Evolutionary conservation across 306 rosid species (phyloP), one percentile per base, ranked within the genome.

Genomic region (Rosa chinensis): DNA sequence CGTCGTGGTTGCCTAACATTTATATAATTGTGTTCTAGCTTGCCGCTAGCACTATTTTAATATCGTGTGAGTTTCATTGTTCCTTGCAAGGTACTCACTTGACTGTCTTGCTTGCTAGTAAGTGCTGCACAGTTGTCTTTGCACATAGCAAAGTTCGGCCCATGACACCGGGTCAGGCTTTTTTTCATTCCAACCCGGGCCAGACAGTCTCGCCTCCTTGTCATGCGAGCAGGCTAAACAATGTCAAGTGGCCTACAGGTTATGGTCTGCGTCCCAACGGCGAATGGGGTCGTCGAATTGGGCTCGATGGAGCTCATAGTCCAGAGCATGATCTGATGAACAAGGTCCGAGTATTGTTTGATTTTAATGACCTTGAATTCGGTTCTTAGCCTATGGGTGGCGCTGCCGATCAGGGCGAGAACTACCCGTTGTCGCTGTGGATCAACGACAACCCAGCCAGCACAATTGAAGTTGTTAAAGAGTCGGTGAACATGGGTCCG

Each of bases 401-500:
- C 28, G 52, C 53, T 4, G 70, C 85, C 74, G 94, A 89, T 77
- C 98, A 91, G 72, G 98, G 89, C 2, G 98, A 95, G 72, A 91
- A 85, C 73, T 98, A 95, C 35, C 98, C 98, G 13, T 89, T 95
- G 5, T 86, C 94, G 0, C 84, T 93, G 10, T 93, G 98, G 99
- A 70, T 95, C 28, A 89, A 70, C 71, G 98, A 91, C 70, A 89
- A 87, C 21, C 71, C 90, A 9, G 62, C 78, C 50, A 47, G 66
- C 78, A 79, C 72, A 44, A 58, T 85, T 5, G 75, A 78, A 7
- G 97, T 89, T 68, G 80, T 87, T 10, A 84, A 89, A 76, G 96
- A 92, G 43, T 85, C 92, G 0, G 77, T 81, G 11, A 82, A 63
- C 44, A 58, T 82, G 10, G 47, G 16, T 47, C 70, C 80, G 47